Evolutionary conservation across 768 basidiomycete genomes (phyloP).

Genomic region (Lepiota brunneoincarnata): DNA sequence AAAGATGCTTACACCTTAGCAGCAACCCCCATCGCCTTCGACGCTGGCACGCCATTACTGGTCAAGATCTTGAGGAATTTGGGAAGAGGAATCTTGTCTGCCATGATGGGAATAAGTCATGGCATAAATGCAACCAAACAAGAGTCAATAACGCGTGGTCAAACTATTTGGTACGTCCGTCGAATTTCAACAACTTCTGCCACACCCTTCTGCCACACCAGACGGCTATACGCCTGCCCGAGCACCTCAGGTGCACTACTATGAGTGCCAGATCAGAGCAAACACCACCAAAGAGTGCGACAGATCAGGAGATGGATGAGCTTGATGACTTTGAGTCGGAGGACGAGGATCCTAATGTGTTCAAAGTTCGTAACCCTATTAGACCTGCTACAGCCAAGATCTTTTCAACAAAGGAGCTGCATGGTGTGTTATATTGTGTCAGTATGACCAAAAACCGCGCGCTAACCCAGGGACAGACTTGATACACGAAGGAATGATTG

Average conservation of each 20-base stretch:
- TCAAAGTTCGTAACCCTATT: conserved; percentile 41
- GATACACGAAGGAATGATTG: conserved; percentile 69
- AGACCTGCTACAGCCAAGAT: conserved; percentile 36
- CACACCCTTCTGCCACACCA: not conserved
- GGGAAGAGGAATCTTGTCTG: conserved; percentile 55
- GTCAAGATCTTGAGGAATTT: conserved; percentile 68
- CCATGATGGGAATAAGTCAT: conserved; percentile 16
- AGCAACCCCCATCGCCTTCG: conserved; percentile 68
- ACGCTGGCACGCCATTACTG: conserved; percentile 49
- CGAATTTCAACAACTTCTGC: not conserved
- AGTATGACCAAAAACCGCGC: not conserved
- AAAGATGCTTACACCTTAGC: conserved; percentile 56
- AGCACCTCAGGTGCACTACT: not conserved
- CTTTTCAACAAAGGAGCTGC: conserved; percentile 43
- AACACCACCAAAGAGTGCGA: conserved; percentile 4
- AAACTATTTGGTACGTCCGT: not conserved
- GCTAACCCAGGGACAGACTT: conserved; percentile 34
- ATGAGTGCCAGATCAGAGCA: not conserved
- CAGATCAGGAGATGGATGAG: conserved; percentile 40
- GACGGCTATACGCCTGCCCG: not conserved
- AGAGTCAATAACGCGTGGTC: conserved; percentile 2
- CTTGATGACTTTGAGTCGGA: conserved; percentile 43
- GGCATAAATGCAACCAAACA: not conserved
- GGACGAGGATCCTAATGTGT: conserved; percentile 35
- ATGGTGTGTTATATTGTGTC: conserved; percentile 33